Base-by-base conservation (phyloP, 176 grass and related monocot genomes). In the Urochloa ruziziensis region DNA sequence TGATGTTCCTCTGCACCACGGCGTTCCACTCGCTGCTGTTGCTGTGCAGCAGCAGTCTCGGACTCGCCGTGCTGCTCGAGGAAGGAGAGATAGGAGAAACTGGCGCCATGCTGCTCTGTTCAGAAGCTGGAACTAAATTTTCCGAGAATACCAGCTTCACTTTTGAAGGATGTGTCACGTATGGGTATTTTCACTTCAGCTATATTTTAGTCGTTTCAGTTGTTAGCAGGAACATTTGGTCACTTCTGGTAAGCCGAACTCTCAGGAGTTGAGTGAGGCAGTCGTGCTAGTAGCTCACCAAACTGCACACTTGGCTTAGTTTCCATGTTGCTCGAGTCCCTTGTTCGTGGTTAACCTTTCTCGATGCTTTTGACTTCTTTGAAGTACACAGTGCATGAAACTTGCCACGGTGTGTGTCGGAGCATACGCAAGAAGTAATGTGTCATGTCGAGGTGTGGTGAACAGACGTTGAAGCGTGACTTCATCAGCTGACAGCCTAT, bases 1-100 rank as follows among this genome's bases (percentile, higher is more conserved):
- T 83, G 48, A 90, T 1, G 78, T 90, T 93, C 71, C 83, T 36
- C 74, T 63, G 88, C 70, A 51, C 62, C 62, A 75, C 90, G 27
- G 47, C 83, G 67, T 47, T 40, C 90, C 86, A 92, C 62, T 92
- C 86, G 28, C 53, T 75, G 88, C 88, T 48, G 37, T 1, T 74
- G 86, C 67, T 54, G 73, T 76, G 51, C 43, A 78, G 48, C 58
- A 63, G 46, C 6, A 63, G 46, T 4, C 82, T 83, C 25, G 86
- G 82, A 36, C 82, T 89, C 6, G 23, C 46, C 0, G 12, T 73
- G 10, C 13, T 32, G 84, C 46, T 39, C 0, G 70, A 65, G 5
- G 83, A 75, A 24, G 83, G 79, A 30, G 86, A 79, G 9, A 42
- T 48, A 57, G 74, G 79, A 82, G 54, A 61, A 27, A 27, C 3